phyloP scores from a whole-genome alignment of 257 asterid species.

The Nicotiana sylvestris region DNA sequence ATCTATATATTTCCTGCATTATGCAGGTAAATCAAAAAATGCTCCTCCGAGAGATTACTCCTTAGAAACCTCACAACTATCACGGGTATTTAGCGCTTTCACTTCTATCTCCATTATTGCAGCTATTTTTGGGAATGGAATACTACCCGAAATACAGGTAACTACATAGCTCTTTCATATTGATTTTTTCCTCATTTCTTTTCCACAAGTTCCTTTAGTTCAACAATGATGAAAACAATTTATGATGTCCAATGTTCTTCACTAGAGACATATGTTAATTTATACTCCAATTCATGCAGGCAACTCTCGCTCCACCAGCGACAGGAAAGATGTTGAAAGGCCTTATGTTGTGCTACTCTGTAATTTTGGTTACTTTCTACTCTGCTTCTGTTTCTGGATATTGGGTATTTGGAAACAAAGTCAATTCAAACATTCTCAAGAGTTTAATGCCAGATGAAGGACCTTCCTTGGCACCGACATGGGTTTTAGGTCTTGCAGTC shows the following conservation, averaged over 20 bases:
- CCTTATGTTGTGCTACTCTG: constrained; percentile 84
- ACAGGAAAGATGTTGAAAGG: constrained; percentile 96
- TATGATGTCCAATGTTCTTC: neutral
- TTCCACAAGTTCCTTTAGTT: neutral
- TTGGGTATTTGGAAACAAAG: constrained; percentile 82
- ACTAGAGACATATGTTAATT: neutral
- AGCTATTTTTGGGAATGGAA: constrained; percentile 91
- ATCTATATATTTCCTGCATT: constrained; percentile 8
- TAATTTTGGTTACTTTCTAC: constrained; percentile 77
- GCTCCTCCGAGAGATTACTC: constrained; percentile 81
- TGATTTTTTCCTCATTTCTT: neutral
- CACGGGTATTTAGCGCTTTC: constrained; percentile 71
- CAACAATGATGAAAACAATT: neutral
- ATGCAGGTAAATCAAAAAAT: constrained; percentile 55
- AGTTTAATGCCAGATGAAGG: constrained; percentile 77
- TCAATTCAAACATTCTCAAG: constrained; percentile 70
- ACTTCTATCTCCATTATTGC: constrained; percentile 92
- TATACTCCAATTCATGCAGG: constrained; percentile 40
- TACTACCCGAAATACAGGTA: constrained; percentile 94
- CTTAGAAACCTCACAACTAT: constrained; percentile 49
- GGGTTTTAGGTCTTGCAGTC: constrained; percentile 61
- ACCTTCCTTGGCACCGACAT: constrained; percentile 70
- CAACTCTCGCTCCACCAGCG: constrained; percentile 95
- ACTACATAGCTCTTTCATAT: neutral
- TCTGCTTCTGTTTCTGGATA: constrained; percentile 89